A percentile compares a stretch with the other conserved stretches of the same genome.
phyloP scores from a whole-genome alignment of 2,329 filamentous ascomycete genomes.

The Onygenales sp. region DNA sequence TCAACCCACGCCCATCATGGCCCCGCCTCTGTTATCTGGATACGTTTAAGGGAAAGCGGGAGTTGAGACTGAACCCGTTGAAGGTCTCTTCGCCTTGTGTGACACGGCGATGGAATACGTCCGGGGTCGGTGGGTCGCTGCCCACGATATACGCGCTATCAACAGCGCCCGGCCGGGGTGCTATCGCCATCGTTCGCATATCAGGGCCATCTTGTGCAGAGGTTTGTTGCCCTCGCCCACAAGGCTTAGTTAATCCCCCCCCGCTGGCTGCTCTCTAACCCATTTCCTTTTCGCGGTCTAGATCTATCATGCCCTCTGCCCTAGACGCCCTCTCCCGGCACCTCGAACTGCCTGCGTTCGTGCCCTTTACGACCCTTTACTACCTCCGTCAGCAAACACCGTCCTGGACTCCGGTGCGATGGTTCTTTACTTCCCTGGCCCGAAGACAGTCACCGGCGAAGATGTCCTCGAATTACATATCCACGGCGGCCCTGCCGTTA shows the following conservation, averaged over 20 bases:
- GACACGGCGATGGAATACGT: neutral
- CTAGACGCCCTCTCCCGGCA: constrained; percentile 42
- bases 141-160: constrained; percentile 86
- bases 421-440: constrained; percentile 71
- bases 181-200: constrained; percentile 81
- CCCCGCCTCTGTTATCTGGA: constrained; percentile 3
- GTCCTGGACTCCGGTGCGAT: constrained; percentile 69
- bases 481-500: constrained; percentile 83
- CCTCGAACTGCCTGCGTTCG: constrained; percentile 62
- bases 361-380: constrained; percentile 55
- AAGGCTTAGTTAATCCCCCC: neutral
- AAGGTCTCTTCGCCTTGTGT: neutral
- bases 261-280: neutral
- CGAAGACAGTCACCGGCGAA: constrained; percentile 81
- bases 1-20: constrained; percentile 17
- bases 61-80: neutral
- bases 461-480: constrained; percentile 87
- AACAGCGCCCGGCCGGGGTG: constrained; percentile 73
- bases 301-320: constrained; percentile 58
- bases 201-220: constrained; percentile 68
- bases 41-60: neutral
- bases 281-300: constrained; percentile 22
- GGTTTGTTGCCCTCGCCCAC: constrained; percentile 34
- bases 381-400: constrained; percentile 26
- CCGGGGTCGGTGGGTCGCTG: constrained; percentile 8